Evolutionary conservation across 371 early-diverging fungal genomes (phyloP).

Genomic region (Mortierella sp.): DNA sequence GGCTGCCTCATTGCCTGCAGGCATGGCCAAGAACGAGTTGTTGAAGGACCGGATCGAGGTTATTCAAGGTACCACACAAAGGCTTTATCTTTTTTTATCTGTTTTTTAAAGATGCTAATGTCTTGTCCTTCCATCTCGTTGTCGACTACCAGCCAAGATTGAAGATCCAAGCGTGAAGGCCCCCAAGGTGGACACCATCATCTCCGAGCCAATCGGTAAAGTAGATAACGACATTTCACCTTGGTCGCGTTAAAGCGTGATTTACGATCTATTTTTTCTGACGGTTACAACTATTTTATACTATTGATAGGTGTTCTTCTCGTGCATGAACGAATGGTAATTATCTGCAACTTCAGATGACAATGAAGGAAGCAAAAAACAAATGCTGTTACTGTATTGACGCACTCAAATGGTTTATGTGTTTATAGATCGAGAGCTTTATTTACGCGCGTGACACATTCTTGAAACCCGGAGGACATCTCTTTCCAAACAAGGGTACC

Average conservation of each 20-base stretch:
- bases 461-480: conserved; percentile 92
- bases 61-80: conserved; percentile 78
- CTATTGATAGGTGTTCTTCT: conserved; percentile 77
- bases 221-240: too few species aligned
- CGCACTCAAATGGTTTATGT: too few species aligned
- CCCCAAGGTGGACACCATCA: conserved; percentile 91
- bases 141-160: conserved; percentile 75
- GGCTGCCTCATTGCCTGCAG: conserved; percentile 59
- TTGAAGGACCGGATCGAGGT: conserved; percentile 86
- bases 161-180: conserved; percentile 77
- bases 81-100: too few species aligned
- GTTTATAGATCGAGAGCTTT: conserved; percentile 77
- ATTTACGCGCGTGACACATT: conserved; percentile 90
- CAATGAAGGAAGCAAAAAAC: too few species aligned
- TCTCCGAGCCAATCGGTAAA: conserved; percentile 96
- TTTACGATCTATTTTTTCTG: too few species aligned
- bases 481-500: conserved; percentile 90
- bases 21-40: conserved; percentile 77
- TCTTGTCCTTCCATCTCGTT: background rate
- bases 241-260: too few species aligned
- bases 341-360: too few species aligned
- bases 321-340: conserved; percentile 94
- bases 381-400: too few species aligned
- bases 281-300: background rate
- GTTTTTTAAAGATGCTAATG: too few species aligned